Percentiles rank a stretch among this genome's conserved stretches.
These are phyloP conservation scores for Colletotrichum plurivorum DNA, from an alignment of 2,329 filamentous ascomycete species.

Conservation along the genomic window DNA sequence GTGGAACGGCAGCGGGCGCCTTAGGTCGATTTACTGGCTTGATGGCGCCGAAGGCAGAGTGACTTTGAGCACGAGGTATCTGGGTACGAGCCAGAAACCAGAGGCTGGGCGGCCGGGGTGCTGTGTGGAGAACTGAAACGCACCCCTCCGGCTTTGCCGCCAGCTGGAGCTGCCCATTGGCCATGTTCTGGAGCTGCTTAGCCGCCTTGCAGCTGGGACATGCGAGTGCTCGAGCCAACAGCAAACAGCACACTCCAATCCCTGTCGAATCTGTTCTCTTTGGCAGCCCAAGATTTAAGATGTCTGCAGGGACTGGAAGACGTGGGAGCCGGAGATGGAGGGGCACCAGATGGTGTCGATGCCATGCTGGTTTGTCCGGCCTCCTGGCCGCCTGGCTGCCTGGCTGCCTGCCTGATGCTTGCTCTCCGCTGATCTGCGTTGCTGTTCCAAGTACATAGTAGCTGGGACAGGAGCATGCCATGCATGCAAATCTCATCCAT, in stretches of 20 bases:
- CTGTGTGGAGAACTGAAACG: slow-evolving; percentile 33
- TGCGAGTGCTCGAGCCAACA: slow-evolving; percentile 42
- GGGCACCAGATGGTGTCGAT: slow-evolving; percentile 6
- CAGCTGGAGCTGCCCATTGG: slow-evolving; percentile 29
- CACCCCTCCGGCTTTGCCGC: slow-evolving; percentile 33
- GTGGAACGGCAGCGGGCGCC: too few species aligned
- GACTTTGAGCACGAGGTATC: slow-evolving; percentile 13
- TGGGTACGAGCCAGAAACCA: slow-evolving; percentile 22
- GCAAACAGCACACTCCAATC: slow-evolving; percentile 31
- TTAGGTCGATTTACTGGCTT: too few species aligned
- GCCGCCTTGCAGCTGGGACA: slow-evolving; percentile 42
- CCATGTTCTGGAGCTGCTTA: slow-evolving; percentile 40
- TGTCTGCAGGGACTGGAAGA: slow-evolving; percentile 41
- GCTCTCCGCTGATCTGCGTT: too few species aligned
- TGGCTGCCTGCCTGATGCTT: too few species aligned
- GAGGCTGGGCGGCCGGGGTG: slow-evolving; percentile 16
- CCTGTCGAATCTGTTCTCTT: slow-evolving; percentile 33
- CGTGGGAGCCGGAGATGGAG: slow-evolving; percentile 25
- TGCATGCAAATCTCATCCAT: too few species aligned
- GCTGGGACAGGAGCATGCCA: too few species aligned
- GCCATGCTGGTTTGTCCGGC: slow-evolving; percentile 8
- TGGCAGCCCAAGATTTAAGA: slow-evolving; percentile 38
- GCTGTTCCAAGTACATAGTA: too few species aligned
- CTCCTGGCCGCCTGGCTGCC: too few species aligned
- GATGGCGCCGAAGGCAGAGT: not conserved